Base-by-base conservation (phyloP, 2,329 filamentous ascomycete genomes). In the Calonectria fujianensis region DNA sequence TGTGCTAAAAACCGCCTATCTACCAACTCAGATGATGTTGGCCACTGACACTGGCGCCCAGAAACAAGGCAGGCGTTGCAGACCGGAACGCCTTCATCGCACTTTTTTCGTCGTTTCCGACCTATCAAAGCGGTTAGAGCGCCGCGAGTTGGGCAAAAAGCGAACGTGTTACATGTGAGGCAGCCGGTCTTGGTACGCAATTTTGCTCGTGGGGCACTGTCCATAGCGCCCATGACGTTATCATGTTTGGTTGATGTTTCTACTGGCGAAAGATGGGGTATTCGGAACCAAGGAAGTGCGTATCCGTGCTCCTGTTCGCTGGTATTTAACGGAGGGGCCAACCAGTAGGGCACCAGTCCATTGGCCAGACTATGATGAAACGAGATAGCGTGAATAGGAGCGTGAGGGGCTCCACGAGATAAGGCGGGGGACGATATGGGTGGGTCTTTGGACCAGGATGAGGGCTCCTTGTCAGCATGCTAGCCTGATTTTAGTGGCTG, bases 131-230 rank as follows among this genome's bases (percentile, higher is more conserved):
- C 37, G 10, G 61, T 74, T 41, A 74, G 67, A 74, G 3, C 24
- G 57, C 4, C 10, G 2, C 2, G 20, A 6, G 14, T 14, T 8
- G 1, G 35, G 16, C 7, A n/a, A 6, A 6, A 24, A 5, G 10
- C 11, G 16, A 6, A 4, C 1, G 13, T n/a, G 14, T 61, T 70
- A 78, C 76, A 78, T 13, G 75, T 78, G 4, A 78, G 69, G 18
- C 77, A 78, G 2, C 77, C 77, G 16, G 77, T 78, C 31, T 78
- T 78, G 32, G 75, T 76, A 20, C 77, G 77, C 2, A 78, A 20
- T 32, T 64, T 74, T 9, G 41, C 51, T 51, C 66, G 61, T 0
- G 72, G 35, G n/a, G 29, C 41, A 59, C 45, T 32, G 18, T 27
- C 70, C 61, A 71, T 77, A 5, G 20, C 37, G 37, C 29, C 51